Base-by-base conservation (phyloP, 2,329 filamentous ascomycete genomes). In the Aulographum hederae region DNA sequence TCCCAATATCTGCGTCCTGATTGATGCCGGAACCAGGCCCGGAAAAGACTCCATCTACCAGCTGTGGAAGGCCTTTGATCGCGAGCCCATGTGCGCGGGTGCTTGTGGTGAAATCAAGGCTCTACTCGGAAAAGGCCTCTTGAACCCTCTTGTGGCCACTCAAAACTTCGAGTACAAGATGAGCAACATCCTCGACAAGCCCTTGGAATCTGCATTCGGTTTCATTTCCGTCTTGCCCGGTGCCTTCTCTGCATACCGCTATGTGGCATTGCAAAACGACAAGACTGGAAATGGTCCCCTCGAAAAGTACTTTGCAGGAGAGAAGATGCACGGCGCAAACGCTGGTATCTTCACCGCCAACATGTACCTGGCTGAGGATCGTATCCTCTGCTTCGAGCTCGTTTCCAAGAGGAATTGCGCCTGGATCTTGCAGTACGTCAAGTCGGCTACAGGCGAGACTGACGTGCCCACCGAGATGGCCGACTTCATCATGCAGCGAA, bases 161-260 rank as follows among this genome's bases (percentile, higher is more conserved):
- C 89, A 98, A 47, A 98, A 98, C 50, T 98, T 98, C 45, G 89
- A 98, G 60, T 98, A 98, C 67, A 98, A 98, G 67, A 93, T 98
- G 78, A 93, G 82, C 53, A 98, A 98, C 48, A 98, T 98, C 48
- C 67, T 98, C 28, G 89, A 98, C 54, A 98, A 98, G 59, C 89
- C 89, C 2, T 62, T 98, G 26, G 89, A 98, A 52, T 95, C 86
- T 3, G 81, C 86, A 0, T 98, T 98, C 53, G 89, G 89, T 29
- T 98, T 95, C 58, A 95, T 98, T 50, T 82, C 81, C 28, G 89
- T 98, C 46, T 64, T 98, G 48, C 89, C 89, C 1, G 89, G 89
- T 61, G 89, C 89, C 35, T 93, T 98, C 56, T 95, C 86, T n/a
- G 89, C 89, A 14, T 98, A 98, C 54, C 78, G 89, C 25, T 98